Base-by-base conservation (phyloP, 2,329 filamentous ascomycete species). In the Diaporthe ampelina region DNA sequence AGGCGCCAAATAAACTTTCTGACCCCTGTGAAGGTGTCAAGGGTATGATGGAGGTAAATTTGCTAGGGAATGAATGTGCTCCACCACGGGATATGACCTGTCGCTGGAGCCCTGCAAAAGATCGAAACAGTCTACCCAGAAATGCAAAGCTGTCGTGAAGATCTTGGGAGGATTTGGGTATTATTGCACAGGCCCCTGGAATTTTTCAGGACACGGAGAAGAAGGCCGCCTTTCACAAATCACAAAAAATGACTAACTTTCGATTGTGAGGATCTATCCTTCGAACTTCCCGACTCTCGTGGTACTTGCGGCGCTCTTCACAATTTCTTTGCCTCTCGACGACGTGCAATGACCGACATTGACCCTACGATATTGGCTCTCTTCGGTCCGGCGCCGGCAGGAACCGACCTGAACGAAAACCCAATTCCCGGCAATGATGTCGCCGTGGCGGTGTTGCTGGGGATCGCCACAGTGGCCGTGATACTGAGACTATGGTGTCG, bases 391-490 rank as follows among this genome's bases (percentile, higher is more conserved):
- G 35, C 17, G 57, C 57, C 57, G 6, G 21, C 57, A 17, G 57
- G 57, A 43, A 59, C 57, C 35, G 57, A 59, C 9, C 35, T 59
- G 57, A 59, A 26, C 19, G 35, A 59, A 17, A 13, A 59, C 15
- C 57, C 57, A 13, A 43, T 21, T 5, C 10, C 35, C 35, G 57
- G 57, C 35, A 59, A 59, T 19, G 57, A 59, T 59, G 35, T 59
- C n/a, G 57, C 57, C n/a, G 57, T 59, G 35, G 57, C 57, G 13
- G n/a, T 59, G n/a, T 59, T 59, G n/a, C 57, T 59, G 35, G 57
- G 21, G 2, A 59, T 59, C 26, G 57, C 35, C 17, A 59, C 57
- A 6, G 57, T 24, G 35, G 57, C 57, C 26, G 57, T 59, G 3
- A 21, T 43, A 6, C 32, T 40, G 35, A 59, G 57, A 43, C 57